Evolutionary conservation across 495 filamentous ascomycete genomes (phyloP), one percentile per base, ranked within the genome.

Genomic region (Letharia lupina): DNA sequence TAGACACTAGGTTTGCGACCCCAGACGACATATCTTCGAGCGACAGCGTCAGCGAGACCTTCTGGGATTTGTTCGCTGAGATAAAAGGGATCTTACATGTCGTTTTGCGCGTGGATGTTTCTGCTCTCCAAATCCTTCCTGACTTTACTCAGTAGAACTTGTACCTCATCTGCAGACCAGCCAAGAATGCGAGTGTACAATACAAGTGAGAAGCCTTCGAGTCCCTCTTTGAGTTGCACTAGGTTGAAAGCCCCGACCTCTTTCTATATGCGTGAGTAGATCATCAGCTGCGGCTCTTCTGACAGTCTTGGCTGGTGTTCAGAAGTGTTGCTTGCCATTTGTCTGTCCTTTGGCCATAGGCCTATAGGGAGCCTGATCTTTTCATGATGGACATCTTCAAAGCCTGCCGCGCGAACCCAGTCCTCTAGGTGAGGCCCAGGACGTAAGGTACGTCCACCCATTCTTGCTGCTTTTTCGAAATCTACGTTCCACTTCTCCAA

Each of bases 111-210:
- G 70, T 87, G 83, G 12, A 82, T 74, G 12, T 71, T 74, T 5
- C 75, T 74, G 65, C 85, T 79, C 50, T 78, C 75, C 64, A 88
- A 62, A 48, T 83, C 83, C 44, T 77, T 79, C 28, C 82, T 77
- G 4, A 86, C 78, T 8, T 82, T 75, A 39, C 75, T 77, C 12
- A 84, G 74, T 64, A 87, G 77, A n/a, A 81, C 74, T 68, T 85
- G 79, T 35, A 82, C 78, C 65, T 89, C 78, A n/a, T 82, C 79
- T 39, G 79, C 75, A 0, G 75, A 76, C 82, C 84, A 85, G 2
- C 82, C 81, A 13, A 84, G 74, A 0, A 83, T 79, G 16, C 78
- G 77, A 7, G 83, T 86, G 58, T 84, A 84, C 6, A 81, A 69
- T 2, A 73, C 76, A 56, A 81, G 64, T 31, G 75, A 77, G 65